Evolutionary conservation across 176 grass and related monocot genomes (phyloP).

Genomic region (maize (Zea mays)): DNA sequence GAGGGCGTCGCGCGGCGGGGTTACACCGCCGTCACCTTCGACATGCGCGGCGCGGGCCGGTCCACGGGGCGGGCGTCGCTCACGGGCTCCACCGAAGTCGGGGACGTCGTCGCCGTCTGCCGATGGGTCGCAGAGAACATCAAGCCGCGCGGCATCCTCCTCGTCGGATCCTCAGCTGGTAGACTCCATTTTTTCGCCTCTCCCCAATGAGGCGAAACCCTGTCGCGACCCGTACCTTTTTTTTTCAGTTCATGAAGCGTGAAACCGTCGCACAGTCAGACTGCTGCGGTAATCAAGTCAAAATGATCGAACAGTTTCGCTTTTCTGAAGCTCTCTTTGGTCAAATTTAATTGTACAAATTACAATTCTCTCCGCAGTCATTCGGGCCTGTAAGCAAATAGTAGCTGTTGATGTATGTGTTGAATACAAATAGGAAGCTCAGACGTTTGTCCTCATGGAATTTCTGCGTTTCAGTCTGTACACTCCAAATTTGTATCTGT

Average conservation of each 20-base stretch:
- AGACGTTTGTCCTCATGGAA: constrained; percentile 10
- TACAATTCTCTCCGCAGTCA: background rate
- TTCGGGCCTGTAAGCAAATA: background rate
- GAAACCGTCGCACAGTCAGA: background rate
- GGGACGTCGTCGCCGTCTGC: constrained; percentile 73
- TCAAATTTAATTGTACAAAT: background rate
- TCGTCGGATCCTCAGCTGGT: constrained; percentile 88
- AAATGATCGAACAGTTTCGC: constrained; percentile 1
- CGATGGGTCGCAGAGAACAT: constrained; percentile 70
- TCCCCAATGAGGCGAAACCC: background rate
- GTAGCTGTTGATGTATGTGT: background rate
- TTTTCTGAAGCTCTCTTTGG: constrained; percentile 7
- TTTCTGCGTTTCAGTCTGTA: background rate
- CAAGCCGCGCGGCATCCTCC: constrained; percentile 56
- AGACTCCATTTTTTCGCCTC: background rate
- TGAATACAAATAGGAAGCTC: background rate
- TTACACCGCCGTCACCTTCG: constrained; percentile 75
- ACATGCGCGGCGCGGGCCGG: constrained; percentile 89
- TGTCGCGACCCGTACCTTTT: background rate
- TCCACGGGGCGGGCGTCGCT: constrained; percentile 80
- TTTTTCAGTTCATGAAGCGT: background rate
- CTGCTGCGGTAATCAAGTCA: background rate
- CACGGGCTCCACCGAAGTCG: constrained; percentile 75
- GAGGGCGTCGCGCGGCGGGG: constrained; percentile 67
- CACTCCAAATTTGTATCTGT: background rate